A percentile compares a stretch with the other conserved stretches of the same genome.
These are phyloP conservation scores for Hymenoscyphus linearis DNA, from an alignment of 2,329 filamentous ascomycete species.

Conservation along the genomic window DNA sequence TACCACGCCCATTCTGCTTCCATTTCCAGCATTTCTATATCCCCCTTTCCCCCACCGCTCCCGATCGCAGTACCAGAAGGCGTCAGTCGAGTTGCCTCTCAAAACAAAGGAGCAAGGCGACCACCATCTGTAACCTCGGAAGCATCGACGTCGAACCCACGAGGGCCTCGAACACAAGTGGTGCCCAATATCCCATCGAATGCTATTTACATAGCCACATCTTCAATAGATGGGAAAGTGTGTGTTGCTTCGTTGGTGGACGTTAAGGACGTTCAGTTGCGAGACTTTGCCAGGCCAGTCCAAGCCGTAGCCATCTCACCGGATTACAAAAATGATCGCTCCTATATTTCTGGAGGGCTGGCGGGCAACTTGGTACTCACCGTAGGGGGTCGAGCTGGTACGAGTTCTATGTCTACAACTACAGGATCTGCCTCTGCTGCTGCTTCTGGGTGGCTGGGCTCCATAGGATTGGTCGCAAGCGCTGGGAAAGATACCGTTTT, in stretches of 20 bases:
- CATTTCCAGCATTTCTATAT: constrained; percentile 84
- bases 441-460: constrained; percentile 86
- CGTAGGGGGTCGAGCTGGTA: constrained; percentile 70
- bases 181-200: constrained; percentile 77
- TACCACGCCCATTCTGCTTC: constrained; percentile 94
- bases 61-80: constrained; percentile 33
- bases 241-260: constrained; percentile 86
- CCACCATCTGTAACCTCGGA: constrained; percentile 39
- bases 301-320: constrained; percentile 92
- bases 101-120: constrained; percentile 25
- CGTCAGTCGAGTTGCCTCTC: constrained; percentile 31
- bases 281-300: constrained; percentile 90
- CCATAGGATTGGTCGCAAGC: constrained; percentile 73
- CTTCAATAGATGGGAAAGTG: constrained; percentile 92
- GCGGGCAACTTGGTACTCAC: constrained; percentile 87
- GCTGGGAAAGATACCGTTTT: constrained; percentile 80
- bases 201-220: constrained; percentile 86
- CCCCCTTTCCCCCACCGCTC: constrained; percentile 69
- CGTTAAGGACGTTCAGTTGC: constrained; percentile 79
- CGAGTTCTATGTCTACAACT: constrained; percentile 79
- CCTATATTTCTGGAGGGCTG: constrained; percentile 84
- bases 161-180: constrained; percentile 40
- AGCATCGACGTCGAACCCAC: constrained; percentile 47
- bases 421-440: constrained; percentile 75
- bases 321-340: constrained; percentile 83